Percentiles rank a stretch among this genome's conserved stretches.
Evolutionary conservation across 192 early-diverging fungal species (phyloP).

Genomic region (Backusella tuberculispora): DNA sequence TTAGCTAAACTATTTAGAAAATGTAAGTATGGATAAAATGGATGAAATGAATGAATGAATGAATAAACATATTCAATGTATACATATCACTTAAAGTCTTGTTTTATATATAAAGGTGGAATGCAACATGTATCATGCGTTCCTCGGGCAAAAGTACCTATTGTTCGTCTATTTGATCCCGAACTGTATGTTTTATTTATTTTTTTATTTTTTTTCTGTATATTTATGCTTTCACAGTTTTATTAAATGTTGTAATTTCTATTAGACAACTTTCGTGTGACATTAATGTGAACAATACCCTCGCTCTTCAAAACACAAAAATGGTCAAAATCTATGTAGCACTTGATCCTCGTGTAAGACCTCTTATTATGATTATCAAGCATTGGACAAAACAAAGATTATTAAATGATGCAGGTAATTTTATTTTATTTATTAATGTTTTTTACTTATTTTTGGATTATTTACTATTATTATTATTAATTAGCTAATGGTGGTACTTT

Average conservation of each 20-base stretch:
- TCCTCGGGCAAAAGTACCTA: constrained; percentile 87
- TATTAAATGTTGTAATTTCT: neutral
- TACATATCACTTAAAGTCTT: constrained; percentile 14
- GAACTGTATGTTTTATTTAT: constrained; percentile 64
- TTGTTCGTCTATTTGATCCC: constrained; percentile 91
- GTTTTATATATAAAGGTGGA: constrained; percentile 53
- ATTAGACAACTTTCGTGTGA: constrained; percentile 79
- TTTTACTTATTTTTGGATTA: constrained; percentile 1
- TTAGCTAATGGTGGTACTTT: constrained; percentile 91
- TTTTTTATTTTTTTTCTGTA: neutral
- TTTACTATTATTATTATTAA: constrained; percentile 15
- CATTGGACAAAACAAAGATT: constrained; percentile 87
- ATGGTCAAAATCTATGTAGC: constrained; percentile 90
- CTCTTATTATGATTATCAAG: constrained; percentile 91
- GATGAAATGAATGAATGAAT: neutral
- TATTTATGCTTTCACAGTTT: neutral
- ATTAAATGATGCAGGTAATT: constrained; percentile 85
- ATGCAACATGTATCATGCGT: constrained; percentile 84
- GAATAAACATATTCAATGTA: neutral
- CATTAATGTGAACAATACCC: constrained; percentile 92
- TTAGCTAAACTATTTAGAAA: constrained; percentile 75
- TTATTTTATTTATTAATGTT: neutral
- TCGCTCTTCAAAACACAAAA: constrained; percentile 87
- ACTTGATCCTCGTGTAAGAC: constrained; percentile 86
- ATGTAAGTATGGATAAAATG: constrained; percentile 48